A percentile compares a stretch with the other conserved stretches of the same genome.
Conservation (phyloP, 495 filamentous ascomycete genomes). For the Tuber indicum region DNA sequence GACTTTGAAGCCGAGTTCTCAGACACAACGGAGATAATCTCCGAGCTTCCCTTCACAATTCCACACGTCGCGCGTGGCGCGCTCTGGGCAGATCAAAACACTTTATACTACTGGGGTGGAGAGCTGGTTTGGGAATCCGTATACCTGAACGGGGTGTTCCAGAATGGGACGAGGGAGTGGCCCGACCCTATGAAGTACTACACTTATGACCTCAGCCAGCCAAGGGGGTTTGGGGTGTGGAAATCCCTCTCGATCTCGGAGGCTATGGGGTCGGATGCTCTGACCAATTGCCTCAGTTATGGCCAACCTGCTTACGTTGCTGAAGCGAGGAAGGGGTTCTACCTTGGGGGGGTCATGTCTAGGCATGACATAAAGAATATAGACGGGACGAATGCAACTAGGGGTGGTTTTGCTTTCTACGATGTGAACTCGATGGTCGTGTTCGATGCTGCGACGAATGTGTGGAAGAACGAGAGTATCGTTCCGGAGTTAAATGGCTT, state of each 20-base stretch:
- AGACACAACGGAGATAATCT: too few species aligned
- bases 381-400: not conserved
- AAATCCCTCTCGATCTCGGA: not conserved
- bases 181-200: too few species aligned
- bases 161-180: too few species aligned
- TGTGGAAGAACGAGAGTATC: not conserved
- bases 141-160: too few species aligned
- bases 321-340: not conserved
- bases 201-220: too few species aligned
- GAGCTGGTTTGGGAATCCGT: too few species aligned
- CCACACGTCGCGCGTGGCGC: too few species aligned
- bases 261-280: not conserved
- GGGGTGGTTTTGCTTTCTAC: not conserved
- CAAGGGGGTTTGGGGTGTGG: too few species aligned
- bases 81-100: too few species aligned
- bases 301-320: not conserved
- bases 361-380: not conserved
- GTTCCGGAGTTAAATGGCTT: not conserved
- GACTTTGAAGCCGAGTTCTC: too few species aligned
- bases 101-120: too few species aligned
- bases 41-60: too few species aligned
- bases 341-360: not conserved
- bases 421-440: not conserved
- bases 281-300: not conserved
- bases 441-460: not conserved